A percentile compares a stretch with the other conserved stretches of the same genome.
These are phyloP conservation scores for Cryptosporidium sp. DNA, from an alignment of 169 alveolate genomes.

Conservation along the genomic window DNA sequence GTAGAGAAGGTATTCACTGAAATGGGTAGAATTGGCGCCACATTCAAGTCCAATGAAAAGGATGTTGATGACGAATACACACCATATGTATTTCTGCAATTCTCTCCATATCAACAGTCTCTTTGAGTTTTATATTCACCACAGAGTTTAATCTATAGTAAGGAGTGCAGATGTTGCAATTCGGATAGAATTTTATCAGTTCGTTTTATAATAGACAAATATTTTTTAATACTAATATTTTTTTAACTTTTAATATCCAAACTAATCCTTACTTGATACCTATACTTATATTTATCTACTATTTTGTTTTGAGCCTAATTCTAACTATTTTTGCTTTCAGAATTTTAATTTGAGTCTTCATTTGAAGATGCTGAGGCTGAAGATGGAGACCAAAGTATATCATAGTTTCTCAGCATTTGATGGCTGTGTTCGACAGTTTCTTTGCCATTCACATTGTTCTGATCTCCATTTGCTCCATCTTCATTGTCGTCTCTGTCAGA, in stretches of 20 bases:
- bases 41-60: conserved; percentile 56
- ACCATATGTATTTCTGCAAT: conserved; percentile 60
- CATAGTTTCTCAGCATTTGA: conserved; percentile 10
- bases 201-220: background rate
- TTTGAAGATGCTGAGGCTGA: conserved; percentile 47
- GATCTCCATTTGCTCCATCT: background rate
- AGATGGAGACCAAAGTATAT: conserved; percentile 71
- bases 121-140: conserved; percentile 11
- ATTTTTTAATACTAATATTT: background rate
- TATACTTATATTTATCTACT: background rate
- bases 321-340: background rate
- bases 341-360: background rate
- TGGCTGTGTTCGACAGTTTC: background rate
- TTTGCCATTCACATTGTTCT: background rate
- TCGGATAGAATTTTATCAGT: background rate
- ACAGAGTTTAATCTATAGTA: background rate
- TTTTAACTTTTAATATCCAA: background rate
- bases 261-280: background rate
- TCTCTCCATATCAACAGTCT: conserved; percentile 66
- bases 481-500: background rate
- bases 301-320: background rate
- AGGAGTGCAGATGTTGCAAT: background rate
- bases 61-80: conserved; percentile 73
- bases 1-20: conserved; percentile 77
- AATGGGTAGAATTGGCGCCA: conserved; percentile 74